phyloP scores from a whole-genome alignment of 108 stramenopile genomes.

The Nitzschia putrida region DNA sequence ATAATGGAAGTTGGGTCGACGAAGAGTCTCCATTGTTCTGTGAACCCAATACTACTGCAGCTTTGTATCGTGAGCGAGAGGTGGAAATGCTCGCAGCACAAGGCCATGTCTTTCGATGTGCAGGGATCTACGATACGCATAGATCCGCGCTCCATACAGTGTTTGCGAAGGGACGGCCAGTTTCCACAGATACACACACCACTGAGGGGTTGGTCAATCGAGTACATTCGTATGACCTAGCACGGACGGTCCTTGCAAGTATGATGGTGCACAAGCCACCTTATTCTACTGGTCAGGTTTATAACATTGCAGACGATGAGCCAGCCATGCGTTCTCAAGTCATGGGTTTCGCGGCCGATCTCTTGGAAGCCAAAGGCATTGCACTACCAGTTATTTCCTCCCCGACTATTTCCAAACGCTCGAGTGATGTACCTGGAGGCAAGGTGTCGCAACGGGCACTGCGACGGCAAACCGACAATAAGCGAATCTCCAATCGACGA shows the following conservation, averaged over 20 bases:
- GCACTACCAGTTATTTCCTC: not conserved
- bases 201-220: slow-evolving; percentile 45
- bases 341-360: slow-evolving; percentile 10
- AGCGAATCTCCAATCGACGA: slow-evolving; percentile 52
- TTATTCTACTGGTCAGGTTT: slow-evolving; percentile 20
- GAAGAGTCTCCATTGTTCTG: slow-evolving; percentile 58
- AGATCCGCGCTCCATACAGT: slow-evolving; percentile 74
- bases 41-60: slow-evolving; percentile 11
- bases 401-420: not conserved
- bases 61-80: slow-evolving; percentile 27
- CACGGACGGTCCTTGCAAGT: slow-evolving; percentile 48
- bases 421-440: not conserved
- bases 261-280: slow-evolving; percentile 19
- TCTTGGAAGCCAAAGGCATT: slow-evolving; percentile 11
- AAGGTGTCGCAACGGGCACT: slow-evolving; percentile 28
- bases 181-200: not conserved
- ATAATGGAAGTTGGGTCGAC: slow-evolving; percentile 63
- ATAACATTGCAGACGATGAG: slow-evolving; percentile 73
- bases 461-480: slow-evolving; percentile 52
- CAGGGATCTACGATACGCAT: slow-evolving; percentile 67
- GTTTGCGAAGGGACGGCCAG: slow-evolving; percentile 23
- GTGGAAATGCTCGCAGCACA: slow-evolving; percentile 11
- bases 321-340: slow-evolving; percentile 42
- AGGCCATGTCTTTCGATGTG: slow-evolving; percentile 67
- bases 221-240: slow-evolving; percentile 65